Evolutionary conservation across 257 asterid species (phyloP).

Genomic region (Asclepias syriaca): DNA sequence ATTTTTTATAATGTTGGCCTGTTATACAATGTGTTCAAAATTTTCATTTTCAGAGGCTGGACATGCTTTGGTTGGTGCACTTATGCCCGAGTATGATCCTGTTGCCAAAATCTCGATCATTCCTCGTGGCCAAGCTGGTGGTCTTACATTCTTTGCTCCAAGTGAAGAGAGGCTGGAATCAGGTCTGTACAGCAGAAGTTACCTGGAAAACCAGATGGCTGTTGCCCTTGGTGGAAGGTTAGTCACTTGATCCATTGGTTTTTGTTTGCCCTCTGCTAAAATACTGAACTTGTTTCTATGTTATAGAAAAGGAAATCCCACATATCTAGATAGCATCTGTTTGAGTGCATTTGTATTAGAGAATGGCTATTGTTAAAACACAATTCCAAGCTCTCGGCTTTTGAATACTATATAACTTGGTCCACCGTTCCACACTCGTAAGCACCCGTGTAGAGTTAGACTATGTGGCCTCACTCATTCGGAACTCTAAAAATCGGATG

Average conservation of each 20-base stretch:
- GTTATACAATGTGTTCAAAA: neutral
- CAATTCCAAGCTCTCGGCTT: too few species aligned
- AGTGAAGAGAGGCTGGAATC: slow-evolving; percentile 99
- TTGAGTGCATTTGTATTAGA: neutral
- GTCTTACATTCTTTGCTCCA: slow-evolving; percentile 96
- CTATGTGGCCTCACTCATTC: too few species aligned
- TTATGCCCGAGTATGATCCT: slow-evolving; percentile 98
- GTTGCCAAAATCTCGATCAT: slow-evolving; percentile 97
- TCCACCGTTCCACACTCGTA: too few species aligned
- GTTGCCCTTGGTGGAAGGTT: slow-evolving; percentile 99
- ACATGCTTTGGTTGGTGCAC: slow-evolving; percentile 98
- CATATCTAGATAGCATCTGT: neutral
- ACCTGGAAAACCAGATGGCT: slow-evolving; percentile 98
- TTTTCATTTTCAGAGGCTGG: slow-evolving; percentile 73
- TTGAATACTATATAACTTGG: too few species aligned
- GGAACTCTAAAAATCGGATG: too few species aligned
- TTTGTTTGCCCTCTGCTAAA: neutral
- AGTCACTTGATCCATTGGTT: slow-evolving; percentile 7
- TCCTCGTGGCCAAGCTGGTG: slow-evolving; percentile 99
- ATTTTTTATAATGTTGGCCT: neutral
- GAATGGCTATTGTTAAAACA: too few species aligned
- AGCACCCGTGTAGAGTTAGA: too few species aligned
- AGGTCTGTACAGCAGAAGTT: slow-evolving; percentile 92
- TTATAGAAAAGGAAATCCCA: neutral
- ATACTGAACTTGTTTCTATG: neutral